Evolutionary conservation across 371 early-diverging fungal genomes (phyloP), one percentile per base, ranked within the genome.

Genomic region (Cladochytrium tenue): DNA sequence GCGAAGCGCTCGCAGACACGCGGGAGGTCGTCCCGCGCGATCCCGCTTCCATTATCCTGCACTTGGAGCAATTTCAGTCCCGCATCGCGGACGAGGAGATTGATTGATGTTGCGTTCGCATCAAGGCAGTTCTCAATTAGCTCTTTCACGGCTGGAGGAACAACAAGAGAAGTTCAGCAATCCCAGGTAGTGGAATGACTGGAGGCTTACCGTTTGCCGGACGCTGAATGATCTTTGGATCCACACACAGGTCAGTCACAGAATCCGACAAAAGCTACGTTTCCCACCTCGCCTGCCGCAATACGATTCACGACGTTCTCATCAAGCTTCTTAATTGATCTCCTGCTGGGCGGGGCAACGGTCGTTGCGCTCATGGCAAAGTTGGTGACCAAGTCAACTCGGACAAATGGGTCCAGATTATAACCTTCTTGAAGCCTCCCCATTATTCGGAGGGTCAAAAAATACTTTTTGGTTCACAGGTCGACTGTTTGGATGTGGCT

Each of bases 51-150:
- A 81, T 98, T 95, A 79, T 99, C 99, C 74, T 61, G 65, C 56
- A 99, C 93, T 71, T 93, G 93, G 57, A 99, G 78, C 2, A 92
- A 72, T 72, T 95, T 95, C 13, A 96, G 68, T 0, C 97, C 94
- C 13, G 95, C 95, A 25, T 95, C 94, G 67, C 90, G 91, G 56
- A 93, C 79, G 1, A 79, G 66, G 32, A 99, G 83, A 25, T 88
- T 80, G 31, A 99, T 95, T 51, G 75, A 77, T 0, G 94, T 93
- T 0, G 97, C 81, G 1, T 90, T 90, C 25, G 99, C 98, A 76
- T 99, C 99, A 15, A 99, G 79, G 1, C 92, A 88, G 76, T 99
- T 99, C 70, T 99, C 99, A 20, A 99, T 77, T 28, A 99, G 78
- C 76, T 99, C 99, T 73, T 99, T 99, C 34, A 98, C 73, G 7